A percentile compares a stretch with the other conserved stretches of the same genome.
These are phyloP conservation scores for Escallonia rubra DNA, from an alignment of 129 eudicot genomes.

Conservation along the genomic window DNA sequence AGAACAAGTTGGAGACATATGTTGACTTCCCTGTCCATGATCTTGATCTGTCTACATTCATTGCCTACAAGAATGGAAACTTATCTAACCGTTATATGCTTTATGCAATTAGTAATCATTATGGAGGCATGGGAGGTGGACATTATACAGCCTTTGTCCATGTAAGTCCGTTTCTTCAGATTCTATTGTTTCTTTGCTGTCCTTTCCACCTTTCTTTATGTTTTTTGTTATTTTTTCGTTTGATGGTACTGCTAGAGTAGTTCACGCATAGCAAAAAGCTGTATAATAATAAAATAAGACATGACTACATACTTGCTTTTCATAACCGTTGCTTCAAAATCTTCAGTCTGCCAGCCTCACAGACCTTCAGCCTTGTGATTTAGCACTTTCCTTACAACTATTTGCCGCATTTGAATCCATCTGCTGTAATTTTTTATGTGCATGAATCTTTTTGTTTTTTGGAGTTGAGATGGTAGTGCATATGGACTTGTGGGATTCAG, in stretches of 20 bases:
- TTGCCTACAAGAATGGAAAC: constrained; percentile 51
- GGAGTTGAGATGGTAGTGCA: neutral
- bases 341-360: too few species aligned
- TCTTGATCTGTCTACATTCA: constrained; percentile 67
- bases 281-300: too few species aligned
- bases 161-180: constrained; percentile 34
- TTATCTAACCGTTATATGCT: constrained; percentile 70
- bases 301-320: too few species aligned
- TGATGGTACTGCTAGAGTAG: too few species aligned
- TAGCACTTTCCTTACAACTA: too few species aligned
- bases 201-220: neutral
- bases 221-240: too few species aligned
- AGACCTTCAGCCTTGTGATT: too few species aligned
- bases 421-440: too few species aligned
- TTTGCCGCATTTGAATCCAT: too few species aligned
- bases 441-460: neutral
- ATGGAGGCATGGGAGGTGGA: constrained; percentile 98
- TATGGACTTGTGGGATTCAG: too few species aligned
- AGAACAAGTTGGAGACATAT: constrained; percentile 82
- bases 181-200: neutral
- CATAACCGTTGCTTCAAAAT: too few species aligned
- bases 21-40: constrained; percentile 81
- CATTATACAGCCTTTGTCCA: constrained; percentile 94
- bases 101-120: constrained; percentile 93
- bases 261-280: too few species aligned